Base-by-base conservation (phyloP, 805 yeast genomes). In the Metschnikowia vanudenii region DNA sequence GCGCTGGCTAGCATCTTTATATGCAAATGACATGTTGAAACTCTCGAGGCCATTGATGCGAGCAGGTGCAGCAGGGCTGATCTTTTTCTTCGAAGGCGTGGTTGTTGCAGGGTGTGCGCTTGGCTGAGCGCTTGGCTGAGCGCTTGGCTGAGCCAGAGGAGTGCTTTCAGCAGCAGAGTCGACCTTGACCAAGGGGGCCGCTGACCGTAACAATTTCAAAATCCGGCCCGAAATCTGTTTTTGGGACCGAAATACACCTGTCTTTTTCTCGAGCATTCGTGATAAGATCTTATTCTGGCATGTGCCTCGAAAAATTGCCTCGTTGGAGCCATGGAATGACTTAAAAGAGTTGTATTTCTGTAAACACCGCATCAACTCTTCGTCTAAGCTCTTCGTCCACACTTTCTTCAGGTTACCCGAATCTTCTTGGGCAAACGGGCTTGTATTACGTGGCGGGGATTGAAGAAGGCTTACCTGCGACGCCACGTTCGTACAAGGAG, bases 281-380 rank as follows among this genome's bases (percentile, higher is more conserved):
- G 74, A 68, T 36, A 72, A 56, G 12, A 69, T 64, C 47, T 69
- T 71, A 51, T 71, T 70, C 49, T 69, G 75, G n/a, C 47, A 28
- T 1, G 73, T 61, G 37, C 62, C 62, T 39, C 62, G 65, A 47
- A 68, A 57, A 7, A 63, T 51, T n/a, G 53, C 37, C 0, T 64
- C 49, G 36, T 54, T 52, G 24, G 57, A 53, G 12, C 51, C 44
- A 24, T 61, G 64, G 41, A 58, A 58, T 12, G 60, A 61, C 41
- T 60, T 59, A 52, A 68, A 70, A 13, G 60, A 55, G 18, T 60
- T 60, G 48, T 64, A 71, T 49, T 70, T 71, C 31, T 57, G 51
- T 47, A 63, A 67, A 14, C 73, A 68, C 30, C 62, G 61, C 41
- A 70, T 55, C 33, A 72, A 55, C 31, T 61, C 57, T 10, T 66